Conservation (phyloP, 2,329 filamentous ascomycete genomes). For the Scorias spongiosa region DNA sequence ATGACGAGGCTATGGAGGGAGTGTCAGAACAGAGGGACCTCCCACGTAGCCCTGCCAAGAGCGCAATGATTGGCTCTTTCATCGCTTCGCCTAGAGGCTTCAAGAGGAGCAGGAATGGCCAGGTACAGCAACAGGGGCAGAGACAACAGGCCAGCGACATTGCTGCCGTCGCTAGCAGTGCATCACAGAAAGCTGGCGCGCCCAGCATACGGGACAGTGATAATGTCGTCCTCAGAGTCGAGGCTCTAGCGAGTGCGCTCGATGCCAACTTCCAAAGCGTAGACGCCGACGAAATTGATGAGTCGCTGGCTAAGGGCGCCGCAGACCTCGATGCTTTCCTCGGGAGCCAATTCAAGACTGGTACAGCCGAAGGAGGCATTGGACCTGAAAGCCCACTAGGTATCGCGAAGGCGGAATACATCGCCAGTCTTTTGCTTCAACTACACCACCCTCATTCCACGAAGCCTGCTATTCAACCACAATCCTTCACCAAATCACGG, state of each 20-base stretch:
- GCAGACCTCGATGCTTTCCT: constrained; percentile 7
- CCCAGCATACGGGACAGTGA: constrained; percentile 53
- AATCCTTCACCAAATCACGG: neutral
- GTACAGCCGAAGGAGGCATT: constrained; percentile 17
- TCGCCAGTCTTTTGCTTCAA: constrained; percentile 63
- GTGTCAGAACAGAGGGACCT: constrained; percentile 4
- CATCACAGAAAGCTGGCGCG: constrained; percentile 40
- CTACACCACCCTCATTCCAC: constrained; percentile 52
- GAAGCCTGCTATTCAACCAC: constrained; percentile 9
- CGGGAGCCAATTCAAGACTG: constrained; percentile 5
- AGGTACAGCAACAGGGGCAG: constrained; percentile 12
- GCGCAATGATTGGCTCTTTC: constrained; percentile 1
- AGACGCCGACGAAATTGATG: constrained; percentile 16
- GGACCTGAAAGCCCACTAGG: constrained; percentile 37
- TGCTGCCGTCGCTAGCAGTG: constrained; percentile 54
- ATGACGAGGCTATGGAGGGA: constrained; percentile 14
- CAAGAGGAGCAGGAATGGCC: constrained; percentile 26
- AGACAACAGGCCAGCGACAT: constrained; percentile 45
- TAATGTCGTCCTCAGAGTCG: constrained; percentile 58
- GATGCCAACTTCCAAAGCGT: constrained; percentile 19
- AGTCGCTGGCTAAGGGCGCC: constrained; percentile 14
- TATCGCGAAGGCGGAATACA: constrained; percentile 58
- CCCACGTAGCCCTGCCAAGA: constrained; percentile 3
- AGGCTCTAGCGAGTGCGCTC: constrained; percentile 44
- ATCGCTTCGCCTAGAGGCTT: constrained; percentile 13